These are phyloP conservation scores for Sporothrix protearum DNA, from an alignment of 2,329 filamentous ascomycete genomes.

Conservation along the genomic window DNA sequence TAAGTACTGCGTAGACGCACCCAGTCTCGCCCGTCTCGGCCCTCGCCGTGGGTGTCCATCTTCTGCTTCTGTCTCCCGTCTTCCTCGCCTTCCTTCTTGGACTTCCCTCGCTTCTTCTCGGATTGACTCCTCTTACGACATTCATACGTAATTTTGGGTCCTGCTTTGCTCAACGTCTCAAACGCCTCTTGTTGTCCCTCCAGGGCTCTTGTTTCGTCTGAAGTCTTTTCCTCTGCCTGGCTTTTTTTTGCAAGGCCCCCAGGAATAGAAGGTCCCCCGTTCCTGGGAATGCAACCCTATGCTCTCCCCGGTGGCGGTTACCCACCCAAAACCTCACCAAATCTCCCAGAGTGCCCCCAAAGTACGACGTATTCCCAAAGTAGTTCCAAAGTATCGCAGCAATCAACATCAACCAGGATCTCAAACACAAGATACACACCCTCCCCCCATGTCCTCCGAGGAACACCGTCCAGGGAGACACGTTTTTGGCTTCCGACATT, in stretches of 20 bases:
- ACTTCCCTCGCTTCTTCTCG: neutral
- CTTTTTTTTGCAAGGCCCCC: neutral
- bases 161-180: neutral
- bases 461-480: neutral
- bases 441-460: neutral
- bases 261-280: neutral
- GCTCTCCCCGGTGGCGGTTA: neutral
- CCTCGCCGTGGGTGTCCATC: neutral
- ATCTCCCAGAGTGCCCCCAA: neutral
- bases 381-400: neutral
- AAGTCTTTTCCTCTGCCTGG: neutral
- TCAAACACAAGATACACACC: neutral
- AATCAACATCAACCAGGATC: too few relatives aligned
- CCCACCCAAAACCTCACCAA: neutral
- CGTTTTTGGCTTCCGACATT: neutral
- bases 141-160: neutral
- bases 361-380: neutral
- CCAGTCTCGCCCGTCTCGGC: neutral
- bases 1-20: neutral
- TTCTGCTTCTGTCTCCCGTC: too few relatives aligned
- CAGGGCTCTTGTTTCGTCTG: slow-evolving; percentile 10
- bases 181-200: neutral
- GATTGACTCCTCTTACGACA: neutral
- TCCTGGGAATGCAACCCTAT: slow-evolving; percentile 8
- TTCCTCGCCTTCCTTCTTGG: neutral